Evolutionary conservation across 148 eudicot species (phyloP).

Genomic region (Rhododendron kiyosumense): DNA sequence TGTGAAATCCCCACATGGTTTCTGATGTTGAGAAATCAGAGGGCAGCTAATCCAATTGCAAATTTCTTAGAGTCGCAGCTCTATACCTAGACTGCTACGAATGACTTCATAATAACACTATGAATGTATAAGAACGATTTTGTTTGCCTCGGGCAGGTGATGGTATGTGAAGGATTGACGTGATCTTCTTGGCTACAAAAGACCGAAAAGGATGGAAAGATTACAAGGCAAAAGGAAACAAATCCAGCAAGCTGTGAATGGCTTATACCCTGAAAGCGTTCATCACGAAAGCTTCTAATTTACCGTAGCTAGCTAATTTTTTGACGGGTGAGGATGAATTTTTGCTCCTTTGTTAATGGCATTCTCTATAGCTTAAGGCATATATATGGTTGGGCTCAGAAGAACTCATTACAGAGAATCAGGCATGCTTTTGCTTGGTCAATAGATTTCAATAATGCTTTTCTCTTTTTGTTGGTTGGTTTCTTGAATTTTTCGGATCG

Average conservation of each 20-base stretch:
- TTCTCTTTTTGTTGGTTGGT: not conserved
- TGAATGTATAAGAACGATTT: not conserved
- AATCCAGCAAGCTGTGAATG: not conserved
- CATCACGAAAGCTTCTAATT: not conserved
- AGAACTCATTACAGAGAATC: not conserved
- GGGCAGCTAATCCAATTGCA: too few relatives aligned
- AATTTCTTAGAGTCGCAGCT: too few relatives aligned
- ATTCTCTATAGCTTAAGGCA: not conserved
- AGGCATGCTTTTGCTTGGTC: not conserved
- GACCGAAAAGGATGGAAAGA: not conserved
- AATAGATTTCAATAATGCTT: not conserved
- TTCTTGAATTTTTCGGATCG: not conserved
- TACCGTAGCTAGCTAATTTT: not conserved
- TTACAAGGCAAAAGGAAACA: not conserved
- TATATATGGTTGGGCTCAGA: not conserved
- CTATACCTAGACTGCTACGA: not conserved
- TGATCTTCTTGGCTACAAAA: not conserved
- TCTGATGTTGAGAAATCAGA: too few relatives aligned
- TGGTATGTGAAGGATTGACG: not conserved
- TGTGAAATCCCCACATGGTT: too few relatives aligned
- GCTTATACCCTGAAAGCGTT: not conserved
- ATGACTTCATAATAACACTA: not conserved
- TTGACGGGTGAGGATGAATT: not conserved
- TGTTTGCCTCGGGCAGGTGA: not conserved
- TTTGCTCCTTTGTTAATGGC: not conserved